Evolutionary conservation across 805 yeast genomes (phyloP).

Genomic region (Candida golubevii): DNA sequence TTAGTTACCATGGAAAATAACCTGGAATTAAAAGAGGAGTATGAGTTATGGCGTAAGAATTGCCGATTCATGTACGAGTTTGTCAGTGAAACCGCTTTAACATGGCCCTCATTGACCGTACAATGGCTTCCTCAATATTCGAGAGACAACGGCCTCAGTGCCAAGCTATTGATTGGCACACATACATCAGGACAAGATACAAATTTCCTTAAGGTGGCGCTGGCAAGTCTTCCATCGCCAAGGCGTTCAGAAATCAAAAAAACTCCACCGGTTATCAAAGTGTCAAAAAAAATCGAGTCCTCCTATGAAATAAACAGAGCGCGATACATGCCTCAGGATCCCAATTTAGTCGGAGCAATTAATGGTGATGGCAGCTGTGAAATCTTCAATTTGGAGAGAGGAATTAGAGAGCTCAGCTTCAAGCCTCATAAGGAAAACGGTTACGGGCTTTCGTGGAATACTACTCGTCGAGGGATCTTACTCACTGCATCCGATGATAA

Average conservation of each 20-base stretch:
- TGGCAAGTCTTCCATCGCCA: constrained; percentile 49
- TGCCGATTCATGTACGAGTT: constrained; percentile 81
- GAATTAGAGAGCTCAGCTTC: constrained; percentile 27
- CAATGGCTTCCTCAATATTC: constrained; percentile 63
- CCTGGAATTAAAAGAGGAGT: constrained; percentile 53
- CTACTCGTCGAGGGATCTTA: constrained; percentile 43
- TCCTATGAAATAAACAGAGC: constrained; percentile 69
- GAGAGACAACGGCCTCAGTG: constrained; percentile 29
- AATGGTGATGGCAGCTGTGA: constrained; percentile 61
- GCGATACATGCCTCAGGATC: constrained; percentile 61
- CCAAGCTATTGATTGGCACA: constrained; percentile 62
- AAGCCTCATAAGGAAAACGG: constrained; percentile 64
- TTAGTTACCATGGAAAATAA: constrained; percentile 3
- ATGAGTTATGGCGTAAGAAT: constrained; percentile 75
- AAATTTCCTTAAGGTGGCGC: constrained; percentile 62
- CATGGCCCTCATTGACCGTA: constrained; percentile 79
- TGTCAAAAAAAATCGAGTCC: constrained; percentile 57
- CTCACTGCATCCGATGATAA: constrained; percentile 65
- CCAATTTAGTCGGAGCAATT: constrained; percentile 56
- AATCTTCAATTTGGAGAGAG: constrained; percentile 44
- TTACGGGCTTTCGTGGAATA: constrained; percentile 70
- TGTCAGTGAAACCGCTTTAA: constrained; percentile 71
- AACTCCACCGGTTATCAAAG: constrained; percentile 53
- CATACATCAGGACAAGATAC: constrained; percentile 68
- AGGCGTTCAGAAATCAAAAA: constrained; percentile 12